Percentiles rank a stretch among this genome's conserved stretches.
phyloP scores from a whole-genome alignment of 495 filamentous ascomycete species.

The Hamigera avellanea region DNA sequence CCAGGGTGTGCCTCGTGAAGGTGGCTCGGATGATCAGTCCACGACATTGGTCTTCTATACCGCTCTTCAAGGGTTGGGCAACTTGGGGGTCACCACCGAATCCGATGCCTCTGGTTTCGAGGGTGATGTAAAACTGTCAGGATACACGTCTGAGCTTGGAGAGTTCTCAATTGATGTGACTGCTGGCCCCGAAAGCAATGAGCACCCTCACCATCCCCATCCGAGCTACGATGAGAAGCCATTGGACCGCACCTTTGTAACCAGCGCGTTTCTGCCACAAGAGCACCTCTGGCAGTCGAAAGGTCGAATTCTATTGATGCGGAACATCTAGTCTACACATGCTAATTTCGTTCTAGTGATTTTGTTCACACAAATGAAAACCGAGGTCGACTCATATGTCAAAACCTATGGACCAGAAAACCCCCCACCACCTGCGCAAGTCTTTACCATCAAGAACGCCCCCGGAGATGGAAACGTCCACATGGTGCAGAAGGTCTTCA shows the following conservation, averaged over 20 bases:
- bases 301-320: slow-evolving; percentile 22
- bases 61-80: slow-evolving; percentile 64
- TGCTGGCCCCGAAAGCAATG: slow-evolving; percentile 49
- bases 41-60: slow-evolving; percentile 74
- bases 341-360: too few relatives aligned
- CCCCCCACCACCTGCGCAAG: slow-evolving; percentile 72
- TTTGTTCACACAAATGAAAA: slow-evolving; percentile 68
- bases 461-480: slow-evolving; percentile 73
- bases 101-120: slow-evolving; percentile 49
- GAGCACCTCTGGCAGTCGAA: slow-evolving; percentile 81
- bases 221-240: slow-evolving; percentile 59
- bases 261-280: slow-evolving; percentile 53
- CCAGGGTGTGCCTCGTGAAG: slow-evolving; percentile 67
- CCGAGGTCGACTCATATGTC: slow-evolving; percentile 55
- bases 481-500: slow-evolving; percentile 84
- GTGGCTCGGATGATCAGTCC: slow-evolving; percentile 51
- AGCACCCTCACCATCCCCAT: slow-evolving; percentile 49
- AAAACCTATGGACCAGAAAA: slow-evolving; percentile 57
- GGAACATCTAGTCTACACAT: not conserved
- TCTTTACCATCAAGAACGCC: slow-evolving; percentile 63
- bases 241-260: slow-evolving; percentile 62
- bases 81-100: slow-evolving; percentile 44
- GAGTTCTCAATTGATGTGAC: slow-evolving; percentile 76
- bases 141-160: slow-evolving; percentile 65
- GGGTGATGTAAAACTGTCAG: slow-evolving; percentile 63